Evolutionary conservation across 768 basidiomycete genomes (phyloP), one percentile per base, ranked within the genome.

Genomic region (Butyriboletus loyo): DNA sequence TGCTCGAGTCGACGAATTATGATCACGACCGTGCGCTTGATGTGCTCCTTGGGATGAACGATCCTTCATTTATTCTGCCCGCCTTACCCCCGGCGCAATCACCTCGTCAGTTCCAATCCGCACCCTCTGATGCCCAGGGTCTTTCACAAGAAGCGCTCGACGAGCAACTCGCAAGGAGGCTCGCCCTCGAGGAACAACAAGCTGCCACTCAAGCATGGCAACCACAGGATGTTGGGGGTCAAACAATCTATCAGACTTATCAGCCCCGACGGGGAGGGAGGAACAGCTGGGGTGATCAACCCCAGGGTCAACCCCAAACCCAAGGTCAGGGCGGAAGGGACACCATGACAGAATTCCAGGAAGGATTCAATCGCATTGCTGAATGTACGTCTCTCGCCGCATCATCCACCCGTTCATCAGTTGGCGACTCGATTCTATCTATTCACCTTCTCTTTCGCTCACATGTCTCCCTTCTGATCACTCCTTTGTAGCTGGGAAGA

Each of bases 11-110:
- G 7, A 86, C 86, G 6, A 63, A 73, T n/a, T 78, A 84, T 11
- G 73, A 89, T 58, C 83, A 90, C 57, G 89, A 89, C 55, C 78
- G 77, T 27, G 91, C 91, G 5, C 77, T 92, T 50, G 90, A 93
- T 60, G 72, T 77, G 1, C 75, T 94, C 9, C 78, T 94, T 7
- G 86, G 85, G 10, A 92, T 94, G 91, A 91, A 79, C 69, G 92
- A 94, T 70, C 90, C 90, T 1, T 77, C 84, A 7, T 92, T 87
- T 63, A 76, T 76, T 17, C 67, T 83, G 4, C 64, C 74, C 14
- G 58, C 56, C 9, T 56, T 38, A 0, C 55, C 56, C 11, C 30
- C 30, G 1, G 35, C 54, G 17, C 48, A 27, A 9, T 15, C 30
- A 21, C 32, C 39, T 15, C 50, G 49, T 11, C 39, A 24, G 45